Base-by-base conservation (phyloP, 495 filamentous ascomycete genomes). In the Aspergillus avenaceus region DNA sequence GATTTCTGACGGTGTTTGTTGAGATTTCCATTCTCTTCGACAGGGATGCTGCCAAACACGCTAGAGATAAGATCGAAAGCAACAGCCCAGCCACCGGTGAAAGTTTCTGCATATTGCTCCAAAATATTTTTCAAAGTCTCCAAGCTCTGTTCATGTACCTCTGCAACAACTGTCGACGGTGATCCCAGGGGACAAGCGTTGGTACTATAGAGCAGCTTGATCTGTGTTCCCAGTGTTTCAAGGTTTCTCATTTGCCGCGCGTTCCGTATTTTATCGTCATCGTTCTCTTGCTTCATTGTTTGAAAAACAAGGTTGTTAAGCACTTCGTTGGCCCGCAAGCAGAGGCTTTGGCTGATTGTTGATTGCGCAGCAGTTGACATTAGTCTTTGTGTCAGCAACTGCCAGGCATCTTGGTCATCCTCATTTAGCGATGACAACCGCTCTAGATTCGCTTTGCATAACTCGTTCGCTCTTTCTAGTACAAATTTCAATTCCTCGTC, bases 51-150 rank as follows among this genome's bases (percentile, higher is more conserved):
- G 44, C 84, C 69, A 60, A 97, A 97, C 4, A 91, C 87, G 56
- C 83, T 95, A 45, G 82, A 81, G 47, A 97, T 87, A 47, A 97
- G 83, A 41, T 84, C 84, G 56, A 98, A 96, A 4, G 87, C 83
- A 41, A 87, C 75, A 38, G 84, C 79, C 93, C 93, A 98, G 18
- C 90, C 91, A 45, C 80, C 80, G 8, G 83, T 73, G 19, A 98
- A 78, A 0, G 82, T 76, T 55, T 97, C 93, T 2, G 91, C 93
- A 59, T 86, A 91, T 50, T 92, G 86, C 58, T 97, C 93, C 6
- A 98, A 73, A 14, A 96, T 82, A 47, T 77, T 79, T 56, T 87
- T 87, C 22, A 98, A 70, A 2, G 86, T 84, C 47, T 96, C 91
- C 16, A 98, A 71, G 27, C 86, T 80, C 48, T 86, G 82, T 47